phyloP scores from a whole-genome alignment of 2,329 filamentous ascomycete species.

The Trichoderma breve region DNA sequence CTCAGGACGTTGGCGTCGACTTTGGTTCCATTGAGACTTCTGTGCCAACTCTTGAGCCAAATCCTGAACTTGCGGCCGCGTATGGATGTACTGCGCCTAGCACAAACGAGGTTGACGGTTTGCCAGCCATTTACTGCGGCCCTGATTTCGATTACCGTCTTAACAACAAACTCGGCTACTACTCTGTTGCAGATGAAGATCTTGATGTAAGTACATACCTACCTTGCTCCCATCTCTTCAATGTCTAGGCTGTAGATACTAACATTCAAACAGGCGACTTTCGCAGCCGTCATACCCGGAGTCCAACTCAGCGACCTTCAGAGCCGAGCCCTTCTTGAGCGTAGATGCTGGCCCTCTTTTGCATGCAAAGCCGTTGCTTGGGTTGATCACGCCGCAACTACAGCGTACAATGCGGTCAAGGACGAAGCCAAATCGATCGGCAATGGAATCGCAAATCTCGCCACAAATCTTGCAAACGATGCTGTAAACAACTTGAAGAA shows the following conservation, averaged over 20 bases:
- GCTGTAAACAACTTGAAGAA: neutral
- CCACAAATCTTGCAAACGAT: neutral
- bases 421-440: neutral
- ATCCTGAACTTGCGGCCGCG: neutral
- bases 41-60: neutral
- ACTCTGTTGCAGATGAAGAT: neutral
- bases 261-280: neutral
- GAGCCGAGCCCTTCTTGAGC: neutral
- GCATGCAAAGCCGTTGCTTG: neutral
- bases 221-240: too few relatives aligned
- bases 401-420: neutral
- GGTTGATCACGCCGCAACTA: neutral
- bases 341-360: neutral
- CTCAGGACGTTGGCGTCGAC: neutral
- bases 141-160: neutral
- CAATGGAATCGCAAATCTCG: neutral
- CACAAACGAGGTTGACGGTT: neutral
- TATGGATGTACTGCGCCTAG: neutral
- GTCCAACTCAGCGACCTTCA: neutral
- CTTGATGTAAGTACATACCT: neutral
- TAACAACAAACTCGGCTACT: neutral
- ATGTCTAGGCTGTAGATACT: neutral
- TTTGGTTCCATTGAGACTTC: neutral
- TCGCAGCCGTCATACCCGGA: neutral
- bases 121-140: slow-evolving; percentile 2